Conservation (phyloP, 495 filamentous ascomycete genomes). For the Neurospora sp. region DNA sequence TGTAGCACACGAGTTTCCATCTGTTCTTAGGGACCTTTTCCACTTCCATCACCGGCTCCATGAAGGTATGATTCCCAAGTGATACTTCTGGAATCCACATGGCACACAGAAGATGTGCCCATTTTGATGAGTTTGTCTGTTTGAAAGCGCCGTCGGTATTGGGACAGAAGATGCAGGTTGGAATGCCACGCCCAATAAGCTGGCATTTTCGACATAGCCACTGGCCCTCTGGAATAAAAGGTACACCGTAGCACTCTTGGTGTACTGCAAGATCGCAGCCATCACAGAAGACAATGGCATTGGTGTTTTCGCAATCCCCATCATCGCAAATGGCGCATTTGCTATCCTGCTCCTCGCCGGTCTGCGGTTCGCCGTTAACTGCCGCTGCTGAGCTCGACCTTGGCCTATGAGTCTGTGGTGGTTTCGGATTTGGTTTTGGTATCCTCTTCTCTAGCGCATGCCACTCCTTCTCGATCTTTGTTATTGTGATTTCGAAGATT, state of each 20-base stretch:
- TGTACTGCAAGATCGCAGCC: constrained; percentile 96
- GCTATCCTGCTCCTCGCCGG: constrained; percentile 89
- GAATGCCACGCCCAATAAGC: constrained; percentile 79
- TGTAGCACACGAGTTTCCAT: constrained; percentile 93
- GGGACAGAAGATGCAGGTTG: constrained; percentile 96
- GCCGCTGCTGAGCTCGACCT: constrained; percentile 86
- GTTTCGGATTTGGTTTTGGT: constrained; percentile 90
- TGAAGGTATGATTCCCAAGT: constrained; percentile 90
- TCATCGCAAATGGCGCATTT: constrained; percentile 98
- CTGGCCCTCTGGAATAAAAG: constrained; percentile 96
- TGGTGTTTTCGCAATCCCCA: constrained; percentile 98
- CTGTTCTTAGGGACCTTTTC: constrained; percentile 90
- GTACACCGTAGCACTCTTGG: constrained; percentile 98
- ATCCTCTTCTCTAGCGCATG: constrained; percentile 92
- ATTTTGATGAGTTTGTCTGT: constrained; percentile 87
- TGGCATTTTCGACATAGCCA: constrained; percentile 98
- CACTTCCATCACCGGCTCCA: constrained; percentile 96
- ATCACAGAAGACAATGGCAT: constrained; percentile 98
- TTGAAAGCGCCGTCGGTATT: constrained; percentile 98
- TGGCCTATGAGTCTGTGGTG: constrained; percentile 81
- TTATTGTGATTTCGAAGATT: constrained; percentile 94
- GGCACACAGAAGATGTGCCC: constrained; percentile 92
- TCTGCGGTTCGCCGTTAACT: constrained; percentile 79
- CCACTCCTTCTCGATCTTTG: constrained; percentile 98
- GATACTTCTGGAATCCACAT: constrained; percentile 98